Conservation (phyloP, 108 stramenopile species). For the Mayamaea pseudoterrestris region DNA sequence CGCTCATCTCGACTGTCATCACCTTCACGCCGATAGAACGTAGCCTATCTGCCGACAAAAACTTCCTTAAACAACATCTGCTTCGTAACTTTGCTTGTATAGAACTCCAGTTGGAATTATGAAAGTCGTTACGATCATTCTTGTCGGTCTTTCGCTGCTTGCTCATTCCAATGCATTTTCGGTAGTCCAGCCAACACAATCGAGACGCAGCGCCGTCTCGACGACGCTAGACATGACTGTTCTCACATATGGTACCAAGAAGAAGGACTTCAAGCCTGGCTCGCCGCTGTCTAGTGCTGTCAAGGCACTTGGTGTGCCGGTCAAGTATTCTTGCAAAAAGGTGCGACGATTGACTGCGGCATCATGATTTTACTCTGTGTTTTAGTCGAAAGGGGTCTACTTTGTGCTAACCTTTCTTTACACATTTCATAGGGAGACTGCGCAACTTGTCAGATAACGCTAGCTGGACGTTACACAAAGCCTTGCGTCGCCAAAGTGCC, state of each 20-base stretch:
- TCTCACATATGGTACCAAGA: conserved; percentile 50
- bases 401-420: neutral
- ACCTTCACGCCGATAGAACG: too few species aligned
- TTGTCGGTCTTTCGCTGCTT: too few species aligned
- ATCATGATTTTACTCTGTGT: neutral
- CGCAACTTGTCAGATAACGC: conserved; percentile 55
- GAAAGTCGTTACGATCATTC: too few species aligned
- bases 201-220: neutral
- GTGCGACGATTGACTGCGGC: conserved; percentile 1
- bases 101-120: too few species aligned
- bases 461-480: conserved; percentile 66
- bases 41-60: too few species aligned
- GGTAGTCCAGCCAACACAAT: neutral
- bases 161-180: too few species aligned
- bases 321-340: conserved; percentile 75
- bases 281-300: conserved; percentile 52
- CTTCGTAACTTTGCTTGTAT: too few species aligned
- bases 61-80: too few species aligned
- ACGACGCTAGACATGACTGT: conserved; percentile 53
- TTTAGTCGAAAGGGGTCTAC: neutral
- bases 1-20: too few species aligned
- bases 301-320: conserved; percentile 61
- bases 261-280: conserved; percentile 56
- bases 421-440: conserved; percentile 53
- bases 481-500: conserved; percentile 80